phyloP scores from a whole-genome alignment of 768 basidiomycete species.

The Termitomyces bulborhizus region DNA sequence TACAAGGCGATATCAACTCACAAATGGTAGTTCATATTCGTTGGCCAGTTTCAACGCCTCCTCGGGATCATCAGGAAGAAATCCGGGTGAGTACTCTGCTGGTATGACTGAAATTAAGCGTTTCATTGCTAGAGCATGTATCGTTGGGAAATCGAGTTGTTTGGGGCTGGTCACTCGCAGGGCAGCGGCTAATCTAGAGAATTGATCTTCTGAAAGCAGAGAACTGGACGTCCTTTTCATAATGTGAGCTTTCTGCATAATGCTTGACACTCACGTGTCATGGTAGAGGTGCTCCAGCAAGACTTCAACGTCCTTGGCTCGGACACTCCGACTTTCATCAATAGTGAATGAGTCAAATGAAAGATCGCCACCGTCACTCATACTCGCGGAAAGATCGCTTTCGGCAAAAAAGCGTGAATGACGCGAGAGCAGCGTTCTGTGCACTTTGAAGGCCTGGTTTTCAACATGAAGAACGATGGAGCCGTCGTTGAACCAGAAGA shows the following conservation, averaged over 20 bases:
- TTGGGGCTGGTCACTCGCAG: conserved; percentile 51
- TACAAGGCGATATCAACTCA: conserved; percentile 25
- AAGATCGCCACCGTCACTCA: not conserved
- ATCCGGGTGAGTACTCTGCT: conserved; percentile 36
- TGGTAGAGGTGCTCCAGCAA: conserved; percentile 65
- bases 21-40: conserved; percentile 39
- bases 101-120: conserved; percentile 44
- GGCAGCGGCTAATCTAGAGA: conserved; percentile 44
- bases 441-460: conserved; percentile 48
- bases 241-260: not conserved
- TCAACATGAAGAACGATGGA: conserved; percentile 44
- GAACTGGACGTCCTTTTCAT: conserved; percentile 29
- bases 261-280: conserved; percentile 45
- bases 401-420: conserved; percentile 37
- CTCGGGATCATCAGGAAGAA: conserved; percentile 36
- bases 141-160: conserved; percentile 49
- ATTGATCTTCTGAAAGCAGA: conserved; percentile 34
- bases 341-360: conserved; percentile 17
- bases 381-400: not conserved
- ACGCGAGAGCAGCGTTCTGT: conserved; percentile 42
- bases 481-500: conserved; percentile 66
- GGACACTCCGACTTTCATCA: conserved; percentile 31
- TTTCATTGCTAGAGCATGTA: conserved; percentile 40
- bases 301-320: conserved; percentile 42
- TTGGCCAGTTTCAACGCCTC: conserved; percentile 50